A percentile compares a stretch with the other conserved stretches of the same genome.
Conservation (phyloP, 352 stramenopile species). For the Peronospora destructor region DNA sequence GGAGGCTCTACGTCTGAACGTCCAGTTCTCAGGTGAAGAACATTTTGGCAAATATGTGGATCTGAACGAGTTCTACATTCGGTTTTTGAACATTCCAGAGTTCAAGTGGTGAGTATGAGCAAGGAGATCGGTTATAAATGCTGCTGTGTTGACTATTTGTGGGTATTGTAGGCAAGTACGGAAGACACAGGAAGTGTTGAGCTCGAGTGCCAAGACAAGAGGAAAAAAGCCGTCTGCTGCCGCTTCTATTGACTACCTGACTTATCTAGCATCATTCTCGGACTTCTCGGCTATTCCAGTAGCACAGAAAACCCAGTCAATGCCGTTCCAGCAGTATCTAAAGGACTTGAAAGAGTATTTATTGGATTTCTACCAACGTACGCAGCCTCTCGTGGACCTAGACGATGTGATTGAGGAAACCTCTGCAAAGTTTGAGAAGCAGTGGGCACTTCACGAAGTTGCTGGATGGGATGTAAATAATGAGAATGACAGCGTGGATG, state of each 20-base stretch:
- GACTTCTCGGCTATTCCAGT: conserved; percentile 57
- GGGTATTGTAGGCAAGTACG: conserved; percentile 27
- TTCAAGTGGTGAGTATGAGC: conserved; percentile 34
- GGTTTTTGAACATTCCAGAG: conserved; percentile 68
- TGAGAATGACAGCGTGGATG: conserved; percentile 1
- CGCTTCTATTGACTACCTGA: conserved; percentile 57
- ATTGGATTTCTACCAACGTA: conserved; percentile 81
- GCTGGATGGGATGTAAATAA: conserved; percentile 41
- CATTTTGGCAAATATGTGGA: conserved; percentile 88
- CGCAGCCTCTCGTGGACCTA: conserved; percentile 82
- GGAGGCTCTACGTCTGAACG: conserved; percentile 51
- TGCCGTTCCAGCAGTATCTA: conserved; percentile 61
- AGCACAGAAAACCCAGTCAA: conserved; percentile 50
- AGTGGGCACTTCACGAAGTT: conserved; percentile 60
- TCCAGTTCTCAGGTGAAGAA: conserved; percentile 86
- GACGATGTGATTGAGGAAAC: conserved; percentile 82
- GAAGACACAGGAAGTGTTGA: conserved; percentile 23
- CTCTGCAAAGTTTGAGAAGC: conserved; percentile 75
- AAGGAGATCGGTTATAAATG: not conserved
- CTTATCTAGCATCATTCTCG: conserved; percentile 59
- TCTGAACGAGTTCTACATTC: conserved; percentile 74
- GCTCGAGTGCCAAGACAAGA: conserved; percentile 11
- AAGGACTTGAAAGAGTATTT: conserved; percentile 74
- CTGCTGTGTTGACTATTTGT: not conserved
- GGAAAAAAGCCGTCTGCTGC: conserved; percentile 12